Percentiles rank a stretch among this genome's conserved stretches.
These are phyloP conservation scores for Colletotrichum australisinense DNA, from an alignment of 2,329 filamentous ascomycete species.

Conservation along the genomic window DNA sequence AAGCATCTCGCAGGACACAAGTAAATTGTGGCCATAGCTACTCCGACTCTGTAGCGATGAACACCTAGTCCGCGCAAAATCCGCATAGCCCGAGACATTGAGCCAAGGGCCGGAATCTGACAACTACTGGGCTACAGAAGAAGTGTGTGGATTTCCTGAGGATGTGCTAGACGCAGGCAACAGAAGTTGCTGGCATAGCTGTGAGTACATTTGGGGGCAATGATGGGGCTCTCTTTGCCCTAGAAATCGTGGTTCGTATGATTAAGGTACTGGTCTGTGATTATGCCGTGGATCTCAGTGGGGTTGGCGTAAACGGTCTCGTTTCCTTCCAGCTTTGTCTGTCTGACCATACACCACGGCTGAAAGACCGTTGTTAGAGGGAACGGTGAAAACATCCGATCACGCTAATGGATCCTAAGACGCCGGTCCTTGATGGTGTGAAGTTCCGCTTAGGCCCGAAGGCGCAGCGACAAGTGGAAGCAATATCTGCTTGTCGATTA, in stretches of 20 bases:
- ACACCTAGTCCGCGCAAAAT: background rate
- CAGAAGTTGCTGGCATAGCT: background rate
- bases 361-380: background rate
- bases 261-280: conserved; percentile 22
- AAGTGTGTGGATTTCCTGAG: background rate
- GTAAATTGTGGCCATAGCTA: background rate
- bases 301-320: background rate
- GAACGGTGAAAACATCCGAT: background rate
- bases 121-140: background rate
- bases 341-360: background rate
- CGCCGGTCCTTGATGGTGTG: background rate
- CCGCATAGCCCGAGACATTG: background rate
- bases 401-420: background rate
- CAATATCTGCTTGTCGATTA: background rate
- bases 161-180: background rate
- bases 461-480: background rate
- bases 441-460: background rate
- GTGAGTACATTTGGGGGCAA: background rate
- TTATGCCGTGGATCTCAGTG: background rate
- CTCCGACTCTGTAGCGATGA: background rate
- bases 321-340: conserved; percentile 12
- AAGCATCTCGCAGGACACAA: background rate
- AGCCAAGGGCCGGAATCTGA: background rate
- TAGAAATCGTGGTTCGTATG: background rate
- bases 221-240: background rate